Conservation (phyloP, 73 alveolate species). For the Paraurostyla sp. region DNA sequence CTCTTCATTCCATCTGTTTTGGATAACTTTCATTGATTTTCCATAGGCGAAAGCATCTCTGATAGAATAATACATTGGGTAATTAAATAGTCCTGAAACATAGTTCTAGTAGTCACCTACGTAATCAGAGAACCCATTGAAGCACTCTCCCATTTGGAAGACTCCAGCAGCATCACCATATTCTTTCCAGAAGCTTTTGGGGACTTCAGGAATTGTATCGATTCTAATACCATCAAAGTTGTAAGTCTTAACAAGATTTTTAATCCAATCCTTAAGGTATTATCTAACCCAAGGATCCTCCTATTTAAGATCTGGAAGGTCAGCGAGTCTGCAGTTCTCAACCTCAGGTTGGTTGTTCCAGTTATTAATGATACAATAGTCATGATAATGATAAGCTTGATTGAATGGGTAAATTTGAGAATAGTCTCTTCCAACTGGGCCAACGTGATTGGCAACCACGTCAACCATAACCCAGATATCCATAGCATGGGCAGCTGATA, state of each 20-base stretch:
- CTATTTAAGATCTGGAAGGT: constrained; percentile 93
- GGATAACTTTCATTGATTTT: constrained; percentile 70
- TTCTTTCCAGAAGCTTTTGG: constrained; percentile 92
- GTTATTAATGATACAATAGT: constrained; percentile 79
- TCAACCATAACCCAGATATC: constrained; percentile 98
- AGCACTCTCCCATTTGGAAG: constrained; percentile 92
- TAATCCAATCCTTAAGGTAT: constrained; percentile 87
- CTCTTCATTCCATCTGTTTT: constrained; percentile 42
- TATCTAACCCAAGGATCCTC: constrained; percentile 84
- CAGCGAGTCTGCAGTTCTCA: constrained; percentile 93
- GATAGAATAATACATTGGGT: constrained; percentile 90
- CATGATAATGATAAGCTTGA: constrained; percentile 87
- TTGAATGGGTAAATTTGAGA: constrained; percentile 90
- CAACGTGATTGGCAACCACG: constrained; percentile 97
- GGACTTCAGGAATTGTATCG: constrained; percentile 92
- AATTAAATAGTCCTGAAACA: constrained; percentile 91
- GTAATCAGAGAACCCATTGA: constrained; percentile 78
- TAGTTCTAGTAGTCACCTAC: constrained; percentile 87
- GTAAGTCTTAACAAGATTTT: constrained; percentile 77
- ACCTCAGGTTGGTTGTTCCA: constrained; percentile 75
- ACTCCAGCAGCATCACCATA: constrained; percentile 88
- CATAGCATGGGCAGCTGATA: constrained; percentile 87
- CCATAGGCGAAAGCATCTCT: constrained; percentile 83
- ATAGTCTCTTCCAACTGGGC: constrained; percentile 81
- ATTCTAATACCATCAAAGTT: constrained; percentile 96